Evolutionary conservation across 345 rosid genomes (phyloP).

Genomic region (Salix suchowensis): DNA sequence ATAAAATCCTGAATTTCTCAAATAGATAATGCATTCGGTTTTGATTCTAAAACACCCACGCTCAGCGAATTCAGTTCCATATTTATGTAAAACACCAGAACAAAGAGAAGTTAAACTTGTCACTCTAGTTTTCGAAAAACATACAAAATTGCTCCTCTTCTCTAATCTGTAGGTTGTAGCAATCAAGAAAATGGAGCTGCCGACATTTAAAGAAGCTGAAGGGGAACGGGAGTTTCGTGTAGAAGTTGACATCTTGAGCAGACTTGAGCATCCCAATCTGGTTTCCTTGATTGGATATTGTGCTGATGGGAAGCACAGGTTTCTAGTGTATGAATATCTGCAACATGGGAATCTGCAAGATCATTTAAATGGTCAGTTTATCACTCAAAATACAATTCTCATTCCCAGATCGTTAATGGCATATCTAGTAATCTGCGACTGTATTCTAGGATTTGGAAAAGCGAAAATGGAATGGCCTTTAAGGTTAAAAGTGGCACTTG

Average conservation of each 20-base stretch:
- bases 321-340: conserved; percentile 89
- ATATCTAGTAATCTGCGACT: conserved; percentile 8
- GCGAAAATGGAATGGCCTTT: conserved; percentile 79
- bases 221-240: conserved; percentile 94
- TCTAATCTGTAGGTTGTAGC: conserved; percentile 72
- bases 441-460: conserved; percentile 60
- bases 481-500: conserved; percentile 81
- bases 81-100: background rate
- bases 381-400: conserved; percentile 6
- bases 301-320: conserved; percentile 90
- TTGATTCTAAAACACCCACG: background rate
- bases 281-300: conserved; percentile 90
- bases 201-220: conserved; percentile 72
- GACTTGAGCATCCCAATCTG: conserved; percentile 87
- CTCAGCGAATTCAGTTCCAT: background rate
- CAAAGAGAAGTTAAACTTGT: background rate
- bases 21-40: background rate
- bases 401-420: background rate
- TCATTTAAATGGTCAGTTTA: conserved; percentile 69
- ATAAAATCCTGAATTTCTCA: conserved; percentile 1
- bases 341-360: conserved; percentile 96
- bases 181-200: conserved; percentile 95
- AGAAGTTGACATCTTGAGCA: conserved; percentile 93
- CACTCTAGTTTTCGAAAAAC: background rate
- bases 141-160: conserved; percentile 8